Conservation (phyloP, 2,329 filamentous ascomycete genomes). For the Paramyrothecium roridum region DNA sequence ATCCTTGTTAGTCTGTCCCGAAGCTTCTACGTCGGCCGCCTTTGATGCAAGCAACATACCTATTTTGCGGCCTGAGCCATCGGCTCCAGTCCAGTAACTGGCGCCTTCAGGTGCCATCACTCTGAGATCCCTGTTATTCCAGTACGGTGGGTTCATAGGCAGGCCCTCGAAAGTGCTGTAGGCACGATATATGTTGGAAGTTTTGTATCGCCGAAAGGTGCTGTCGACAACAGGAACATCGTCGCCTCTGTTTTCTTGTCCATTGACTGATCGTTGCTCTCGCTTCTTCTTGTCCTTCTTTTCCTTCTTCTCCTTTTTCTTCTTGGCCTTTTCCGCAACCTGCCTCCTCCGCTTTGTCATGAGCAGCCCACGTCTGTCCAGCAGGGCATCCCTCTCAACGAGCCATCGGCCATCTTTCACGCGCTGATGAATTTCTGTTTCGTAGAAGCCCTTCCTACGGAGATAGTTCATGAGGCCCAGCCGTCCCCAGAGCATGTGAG, state of each 20-base stretch:
- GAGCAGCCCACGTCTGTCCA: constrained; percentile 15
- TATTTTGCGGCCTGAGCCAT: constrained; percentile 14
- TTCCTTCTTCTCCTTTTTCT: constrained; percentile 1
- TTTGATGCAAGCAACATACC: constrained; percentile 9
- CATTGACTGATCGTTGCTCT: background rate
- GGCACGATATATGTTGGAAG: constrained; percentile 20
- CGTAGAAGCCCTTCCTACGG: constrained; percentile 18
- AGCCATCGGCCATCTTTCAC: constrained; percentile 17
- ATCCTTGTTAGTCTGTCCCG: background rate
- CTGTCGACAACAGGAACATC: constrained; percentile 3
- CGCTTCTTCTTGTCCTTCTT: constrained; percentile 1
- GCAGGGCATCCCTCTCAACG: constrained; percentile 14
- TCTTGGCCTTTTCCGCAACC: constrained; percentile 5
- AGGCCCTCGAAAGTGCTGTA: constrained; percentile 22
- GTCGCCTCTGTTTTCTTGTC: background rate
- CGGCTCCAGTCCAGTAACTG: constrained; percentile 17
- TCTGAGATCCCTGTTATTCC: constrained; percentile 21
- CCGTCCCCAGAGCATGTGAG: constrained; percentile 16
- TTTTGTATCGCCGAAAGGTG: constrained; percentile 12
- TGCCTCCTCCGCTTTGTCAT: constrained; percentile 13
- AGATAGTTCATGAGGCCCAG: constrained; percentile 18
- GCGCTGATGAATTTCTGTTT: constrained; percentile 17
- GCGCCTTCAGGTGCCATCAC: constrained; percentile 22
- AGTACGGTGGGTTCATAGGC: constrained; percentile 14
- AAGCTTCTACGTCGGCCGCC: background rate